Evolutionary conservation across 23 red algal genomes (phyloP).

Genomic region (Rhodosorus marinus): DNA sequence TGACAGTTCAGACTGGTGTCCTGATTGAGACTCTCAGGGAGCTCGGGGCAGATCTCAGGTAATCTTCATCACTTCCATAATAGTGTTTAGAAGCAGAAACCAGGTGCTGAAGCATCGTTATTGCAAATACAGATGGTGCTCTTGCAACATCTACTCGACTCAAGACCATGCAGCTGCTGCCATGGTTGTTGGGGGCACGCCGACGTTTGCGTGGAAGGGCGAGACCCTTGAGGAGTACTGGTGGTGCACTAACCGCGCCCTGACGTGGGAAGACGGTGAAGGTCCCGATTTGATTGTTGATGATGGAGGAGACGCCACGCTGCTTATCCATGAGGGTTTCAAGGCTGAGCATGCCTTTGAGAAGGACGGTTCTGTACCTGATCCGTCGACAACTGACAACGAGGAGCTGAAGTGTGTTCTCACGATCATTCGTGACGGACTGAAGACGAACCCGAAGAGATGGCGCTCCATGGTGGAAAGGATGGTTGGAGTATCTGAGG

Average conservation of each 20-base stretch:
- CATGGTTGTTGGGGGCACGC: slow-evolving; percentile 44
- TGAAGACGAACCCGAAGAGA: slow-evolving; percentile 57
- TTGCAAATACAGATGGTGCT: too few species aligned
- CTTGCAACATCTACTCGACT: slow-evolving; percentile 96
- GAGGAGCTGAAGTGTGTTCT: slow-evolving; percentile 72
- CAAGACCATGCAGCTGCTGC: slow-evolving; percentile 97
- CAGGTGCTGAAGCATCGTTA: too few species aligned
- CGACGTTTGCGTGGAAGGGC: slow-evolving; percentile 95
- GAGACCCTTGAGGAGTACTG: slow-evolving; percentile 90
- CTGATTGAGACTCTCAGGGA: slow-evolving; percentile 93
- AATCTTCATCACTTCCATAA: too few species aligned
- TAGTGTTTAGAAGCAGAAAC: too few species aligned
- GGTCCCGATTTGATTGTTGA: slow-evolving; percentile 92
- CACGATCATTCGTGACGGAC: slow-evolving; percentile 51
- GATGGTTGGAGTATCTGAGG: slow-evolving; percentile 88
- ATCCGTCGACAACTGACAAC: slow-evolving; percentile 87
- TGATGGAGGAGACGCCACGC: slow-evolving; percentile 90
- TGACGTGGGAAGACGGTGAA: slow-evolving; percentile 76
- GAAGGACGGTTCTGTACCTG: slow-evolving; percentile 65
- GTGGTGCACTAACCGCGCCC: slow-evolving; percentile 90
- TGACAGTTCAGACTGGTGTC: slow-evolving; percentile 97
- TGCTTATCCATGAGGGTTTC: slow-evolving; percentile 96
- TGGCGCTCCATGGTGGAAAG: slow-evolving; percentile 70
- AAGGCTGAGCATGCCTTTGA: slow-evolving; percentile 68
- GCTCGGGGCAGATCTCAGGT: slow-evolving; percentile 79